Base-by-base conservation (phyloP, 2,329 filamentous ascomycete genomes). In the Stemphylium beticola region DNA sequence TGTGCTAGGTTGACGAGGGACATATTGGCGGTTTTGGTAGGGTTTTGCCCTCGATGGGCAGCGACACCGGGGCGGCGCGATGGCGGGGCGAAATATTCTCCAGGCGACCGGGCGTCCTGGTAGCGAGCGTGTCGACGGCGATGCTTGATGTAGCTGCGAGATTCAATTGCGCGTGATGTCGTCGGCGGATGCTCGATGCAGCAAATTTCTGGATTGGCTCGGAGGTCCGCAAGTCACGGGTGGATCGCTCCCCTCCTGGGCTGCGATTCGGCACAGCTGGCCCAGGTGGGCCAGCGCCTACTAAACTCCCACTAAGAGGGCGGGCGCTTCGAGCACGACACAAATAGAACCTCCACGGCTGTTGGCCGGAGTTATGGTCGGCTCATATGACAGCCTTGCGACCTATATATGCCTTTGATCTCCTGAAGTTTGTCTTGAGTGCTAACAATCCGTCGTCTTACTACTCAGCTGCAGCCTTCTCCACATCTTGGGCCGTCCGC, bases 1-100 rank as follows among this genome's bases (percentile, higher is more conserved):
- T 93, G 81, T 67, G 86, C 83, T 61, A 96, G 84, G 77, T 88
- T 86, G 72, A 85, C 81, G 77, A 96, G 84, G 68, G 87, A 90
- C 88, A 91, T 90, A 63, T 56, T 64, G 69, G 65, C 49, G 39
- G 53, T 24, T 53, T 46, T 56, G 57, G 49, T 41, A 49, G 43
- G 51, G 40, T 39, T 59, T 46, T 51, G 69, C 69, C 69, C 71
- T 62, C 68, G 57, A 62, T 61, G 71, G 70, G 66, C 67, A 51
- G 53, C 44, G 55, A 58, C 49, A 53, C 38, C 17, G 50, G 47
- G 51, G 43, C 47, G 48, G 45, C 53, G 52, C 59, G 57, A 55
- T 57, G 33, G 52, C 32, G 26, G 33, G 36, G 38, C 31, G 10
- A 24, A 20, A 17, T 24, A 39, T 33, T 32, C 22, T 29, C 31